Evolutionary conservation across 2,329 filamentous ascomycete species (phyloP).

Genomic region (Beauveria varroae): DNA sequence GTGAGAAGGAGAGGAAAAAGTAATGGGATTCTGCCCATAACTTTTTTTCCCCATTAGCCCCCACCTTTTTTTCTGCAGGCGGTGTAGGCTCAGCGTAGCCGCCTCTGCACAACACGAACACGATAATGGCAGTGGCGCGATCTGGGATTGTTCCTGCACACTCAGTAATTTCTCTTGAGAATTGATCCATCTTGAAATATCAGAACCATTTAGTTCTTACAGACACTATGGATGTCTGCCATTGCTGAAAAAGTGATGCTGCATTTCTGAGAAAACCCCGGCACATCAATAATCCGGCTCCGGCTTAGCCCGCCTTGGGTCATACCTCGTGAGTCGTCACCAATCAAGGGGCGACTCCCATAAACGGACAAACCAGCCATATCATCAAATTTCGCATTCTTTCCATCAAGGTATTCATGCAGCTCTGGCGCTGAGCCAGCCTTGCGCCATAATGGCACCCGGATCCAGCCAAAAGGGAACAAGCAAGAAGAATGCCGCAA

Average conservation of each 20-base stretch:
- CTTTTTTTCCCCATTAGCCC: slow-evolving; percentile 4
- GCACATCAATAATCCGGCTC: slow-evolving; percentile 4
- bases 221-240: neutral
- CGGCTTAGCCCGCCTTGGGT: neutral
- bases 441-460: slow-evolving; percentile 42
- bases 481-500: slow-evolving; percentile 56
- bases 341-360: slow-evolving; percentile 3
- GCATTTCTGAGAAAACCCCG: neutral
- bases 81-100: neutral
- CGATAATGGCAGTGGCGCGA: too few species aligned
- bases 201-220: too few species aligned
- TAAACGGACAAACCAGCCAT: neutral
- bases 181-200: too few species aligned
- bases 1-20: slow-evolving; percentile 3
- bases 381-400: slow-evolving; percentile 2
- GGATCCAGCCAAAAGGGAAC: slow-evolving; percentile 53
- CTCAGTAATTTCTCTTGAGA: too few species aligned
- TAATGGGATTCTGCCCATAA: neutral
- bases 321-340: neutral
- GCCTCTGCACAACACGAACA: too few species aligned
- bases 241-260: neutral
- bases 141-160: too few species aligned
- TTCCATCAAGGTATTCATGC: slow-evolving; percentile 9
- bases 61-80: slow-evolving; percentile 11
- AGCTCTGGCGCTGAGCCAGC: slow-evolving; percentile 9